Base-by-base conservation (phyloP, 1,139 yeast genomes). In the Sugiyamaella pinicola region DNA sequence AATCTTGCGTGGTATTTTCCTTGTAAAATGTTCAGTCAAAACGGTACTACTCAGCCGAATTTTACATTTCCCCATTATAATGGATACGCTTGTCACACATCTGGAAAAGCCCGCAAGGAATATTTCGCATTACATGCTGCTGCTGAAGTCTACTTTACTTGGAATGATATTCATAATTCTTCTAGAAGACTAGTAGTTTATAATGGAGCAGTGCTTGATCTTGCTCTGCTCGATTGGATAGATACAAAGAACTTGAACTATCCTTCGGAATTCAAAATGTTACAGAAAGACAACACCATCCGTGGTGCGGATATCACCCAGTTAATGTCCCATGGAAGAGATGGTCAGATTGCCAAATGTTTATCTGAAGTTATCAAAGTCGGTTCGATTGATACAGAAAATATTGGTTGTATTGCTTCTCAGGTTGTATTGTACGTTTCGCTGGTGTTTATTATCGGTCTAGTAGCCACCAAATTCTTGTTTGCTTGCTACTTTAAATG, bases 1-100 rank as follows among this genome's bases (percentile, higher is more conserved):
- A 83, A 84, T 46, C 68, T 93, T 60, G 98, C 96, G 8, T 91
- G 96, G 96, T 93, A 93, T 72, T 89, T 90, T 86, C 98, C 99
- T 2, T 93, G 99, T 73, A 83, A 83, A 62, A 60, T 86, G 46
- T 75, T 84, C 56, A 72, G 76, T 46, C 85, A 81, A 62, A 87
- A 87, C 69, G 96, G 96, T 4, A 76, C 91, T 1, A 69, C 86
- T 1, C 56, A 71, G 31, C 86, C 87, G 26, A 84, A 87, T 65
- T 78, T 77, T 60, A 77, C 90, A 2, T 44, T 37, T 24, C 63
- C 64, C 24, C 67, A 74, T 22, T 79, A 77, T 29, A 82, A 81
- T 64, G 97, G 97, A 15, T 90, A 89, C 83, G 95, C 90, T 8
- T 93, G 99, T 70, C 98, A 93, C 71, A 87, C 97, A 0, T 79